Evolutionary conservation across 495 filamentous ascomycete genomes (phyloP), one percentile per base, ranked within the genome.

Genomic region (Podospora pseudocomata): DNA sequence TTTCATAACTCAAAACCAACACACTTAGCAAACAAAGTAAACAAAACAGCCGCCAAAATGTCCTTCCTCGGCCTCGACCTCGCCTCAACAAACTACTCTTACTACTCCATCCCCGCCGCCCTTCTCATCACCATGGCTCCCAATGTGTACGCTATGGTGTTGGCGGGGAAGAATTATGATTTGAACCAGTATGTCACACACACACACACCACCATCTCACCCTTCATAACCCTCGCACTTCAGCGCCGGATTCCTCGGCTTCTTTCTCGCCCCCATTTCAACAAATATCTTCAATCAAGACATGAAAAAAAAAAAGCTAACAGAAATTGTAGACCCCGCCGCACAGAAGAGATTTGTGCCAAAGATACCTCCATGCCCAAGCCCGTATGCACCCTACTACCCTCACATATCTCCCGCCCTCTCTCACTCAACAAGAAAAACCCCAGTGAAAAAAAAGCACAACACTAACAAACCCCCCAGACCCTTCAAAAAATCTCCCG

Each of bases 41-140:
- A 57, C 28, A 56, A 19, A n/a, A 59, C n/a, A 65, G 4, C 44
- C 59, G 16, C 39, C 54, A 78, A 60, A 64, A 85, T 84, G 82
- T 75, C 75, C 60, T 72, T 74, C 53, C 70, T 82, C 67, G 55
- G n/a, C 55, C 70, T 83, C 56, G 76, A 82, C 60, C 67, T 77
- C 65, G 76, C 74, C 39, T 76, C 74, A 66, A 81, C 65, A 56
- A 77, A 84, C 70, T 74, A 80, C 66, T 85, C 83, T 30, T 78
- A 82, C 68, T 83, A 81, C 71, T 77, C 82, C 18, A 76, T 86
- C 68, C 84, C 83, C 23, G 80, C 74, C 7, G 84, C 84, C 16
- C 75, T 84, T 65, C 5, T 81, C 53, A 28, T 85, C 20, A 67
- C 73, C 53, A 58, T 82, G 60, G 11, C 75, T 7, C 81, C 83